Conservation (phyloP, 2,329 filamentous ascomycete genomes). For the Penicillium sp. region DNA sequence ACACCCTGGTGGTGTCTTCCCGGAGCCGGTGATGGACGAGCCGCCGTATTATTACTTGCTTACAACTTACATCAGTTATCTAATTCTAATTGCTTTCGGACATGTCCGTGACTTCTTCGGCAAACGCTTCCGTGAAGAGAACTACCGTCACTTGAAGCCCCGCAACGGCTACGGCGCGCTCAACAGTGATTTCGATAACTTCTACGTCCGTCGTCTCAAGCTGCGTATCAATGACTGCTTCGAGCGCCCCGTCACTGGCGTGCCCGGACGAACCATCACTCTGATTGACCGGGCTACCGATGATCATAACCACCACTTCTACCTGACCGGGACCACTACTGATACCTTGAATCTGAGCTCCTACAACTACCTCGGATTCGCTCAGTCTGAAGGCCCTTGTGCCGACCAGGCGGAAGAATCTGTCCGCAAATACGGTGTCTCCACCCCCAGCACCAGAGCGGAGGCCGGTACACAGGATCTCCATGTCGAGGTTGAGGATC, state of each 20-base stretch:
- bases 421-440: constrained; percentile 79
- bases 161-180: constrained; percentile 88
- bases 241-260: constrained; percentile 82
- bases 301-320: constrained; percentile 87
- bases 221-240: constrained; percentile 96
- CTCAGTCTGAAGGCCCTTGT: constrained; percentile 93
- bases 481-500: constrained; percentile 78
- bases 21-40: constrained; percentile 83
- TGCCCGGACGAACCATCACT: constrained; percentile 90
- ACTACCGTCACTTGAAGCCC: constrained; percentile 77
- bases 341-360: constrained; percentile 98
- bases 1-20: constrained; percentile 74
- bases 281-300: constrained; percentile 84
- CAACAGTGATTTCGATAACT: constrained; percentile 98
- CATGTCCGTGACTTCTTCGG: constrained; percentile 97
- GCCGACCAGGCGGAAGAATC: constrained; percentile 86
- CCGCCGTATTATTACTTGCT: constrained; percentile 95
- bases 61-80: constrained; percentile 97
- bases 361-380: constrained; percentile 98
- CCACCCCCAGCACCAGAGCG: constrained; percentile 70
- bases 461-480: constrained; percentile 86
- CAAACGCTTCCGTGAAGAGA: constrained; percentile 83
- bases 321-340: constrained; percentile 81
- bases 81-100: constrained; percentile 90
- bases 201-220: constrained; percentile 90